phyloP scores from a whole-genome alignment of 2,329 filamentous ascomycete genomes.

The Waltergamsia citrina region DNA sequence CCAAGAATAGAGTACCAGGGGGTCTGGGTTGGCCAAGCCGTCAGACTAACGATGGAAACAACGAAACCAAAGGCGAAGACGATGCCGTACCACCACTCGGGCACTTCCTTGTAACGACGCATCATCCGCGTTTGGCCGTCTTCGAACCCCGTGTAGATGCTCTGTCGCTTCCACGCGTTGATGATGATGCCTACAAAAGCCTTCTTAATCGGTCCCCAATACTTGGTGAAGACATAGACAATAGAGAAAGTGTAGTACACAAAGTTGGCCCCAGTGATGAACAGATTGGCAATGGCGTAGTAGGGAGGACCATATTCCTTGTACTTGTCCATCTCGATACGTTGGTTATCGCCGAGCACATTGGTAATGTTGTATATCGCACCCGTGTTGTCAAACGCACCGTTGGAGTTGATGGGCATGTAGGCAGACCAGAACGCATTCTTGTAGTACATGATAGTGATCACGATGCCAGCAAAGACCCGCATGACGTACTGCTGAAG shows the following conservation, averaged over 20 bases:
- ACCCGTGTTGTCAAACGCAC: conserved; percentile 33
- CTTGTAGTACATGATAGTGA: conserved; percentile 30
- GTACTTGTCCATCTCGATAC: conserved; percentile 23
- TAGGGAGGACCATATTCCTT: conserved; percentile 23
- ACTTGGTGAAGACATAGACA: conserved; percentile 23
- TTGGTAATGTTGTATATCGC: conserved; percentile 27
- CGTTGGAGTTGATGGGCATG: conserved; percentile 36
- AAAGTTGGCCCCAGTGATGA: conserved; percentile 20
- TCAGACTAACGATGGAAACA: conserved; percentile 14
- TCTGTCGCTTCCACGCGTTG: conserved; percentile 11
- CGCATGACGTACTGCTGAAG: conserved; percentile 22
- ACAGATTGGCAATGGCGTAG: conserved; percentile 18
- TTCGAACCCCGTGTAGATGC: conserved; percentile 30
- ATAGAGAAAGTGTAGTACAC: conserved; percentile 21
- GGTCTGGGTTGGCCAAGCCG: conserved; percentile 7
- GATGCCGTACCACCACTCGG: conserved; percentile 34
- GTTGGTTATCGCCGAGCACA: conserved; percentile 28
- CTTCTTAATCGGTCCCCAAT: conserved; percentile 20
- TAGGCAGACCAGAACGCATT: conserved; percentile 34
- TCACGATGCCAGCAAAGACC: conserved; percentile 25
- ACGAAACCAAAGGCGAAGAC: conserved; percentile 7
- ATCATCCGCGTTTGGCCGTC: conserved; percentile 33
- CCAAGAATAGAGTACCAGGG: conserved; percentile 40
- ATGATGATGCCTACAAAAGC: conserved; percentile 20
- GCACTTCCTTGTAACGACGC: conserved; percentile 32